Evolutionary conservation across 2,329 filamentous ascomycete genomes (phyloP).

Genomic region (Penicillium sp.): DNA sequence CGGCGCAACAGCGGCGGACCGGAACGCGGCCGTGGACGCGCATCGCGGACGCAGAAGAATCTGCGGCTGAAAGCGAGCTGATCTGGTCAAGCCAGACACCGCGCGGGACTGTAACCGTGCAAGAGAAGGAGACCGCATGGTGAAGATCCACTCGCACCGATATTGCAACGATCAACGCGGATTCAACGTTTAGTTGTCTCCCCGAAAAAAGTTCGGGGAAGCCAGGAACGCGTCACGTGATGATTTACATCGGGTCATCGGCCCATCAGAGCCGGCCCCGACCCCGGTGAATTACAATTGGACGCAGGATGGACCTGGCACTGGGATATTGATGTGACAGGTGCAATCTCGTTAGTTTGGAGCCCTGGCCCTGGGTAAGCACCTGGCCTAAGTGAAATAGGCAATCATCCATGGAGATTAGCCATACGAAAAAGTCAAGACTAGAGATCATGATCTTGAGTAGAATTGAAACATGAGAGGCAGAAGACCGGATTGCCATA

Average conservation of each 20-base stretch:
- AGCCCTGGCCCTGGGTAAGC: background rate
- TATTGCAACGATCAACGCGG: constrained; percentile 28
- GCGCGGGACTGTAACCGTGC: constrained; percentile 41
- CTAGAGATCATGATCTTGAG: constrained; percentile 11
- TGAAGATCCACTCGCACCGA: constrained; percentile 27
- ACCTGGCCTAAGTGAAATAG: background rate
- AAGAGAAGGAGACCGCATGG: constrained; percentile 43
- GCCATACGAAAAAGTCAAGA: background rate
- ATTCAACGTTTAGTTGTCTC: constrained; percentile 27
- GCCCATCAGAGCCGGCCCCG: constrained; percentile 22
- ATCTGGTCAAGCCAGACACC: constrained; percentile 36
- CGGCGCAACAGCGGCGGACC: constrained; percentile 32
- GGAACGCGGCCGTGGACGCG: constrained; percentile 37
- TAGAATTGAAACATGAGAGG: constrained; percentile 18
- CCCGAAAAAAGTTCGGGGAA: constrained; percentile 38
- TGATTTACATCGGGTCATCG: constrained; percentile 19
- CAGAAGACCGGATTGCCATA: constrained; percentile 13
- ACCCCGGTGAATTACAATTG: constrained; percentile 18
- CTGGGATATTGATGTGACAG: background rate
- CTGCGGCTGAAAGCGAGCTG: constrained; percentile 36
- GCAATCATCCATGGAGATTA: background rate
- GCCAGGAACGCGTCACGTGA: constrained; percentile 38
- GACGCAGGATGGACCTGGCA: background rate
- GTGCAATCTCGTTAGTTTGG: background rate
- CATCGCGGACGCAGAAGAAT: constrained; percentile 39